Evolutionary conservation across 2,329 filamentous ascomycete genomes (phyloP), one percentile per base, ranked within the genome.

Genomic region (Sphaerulina populicola): DNA sequence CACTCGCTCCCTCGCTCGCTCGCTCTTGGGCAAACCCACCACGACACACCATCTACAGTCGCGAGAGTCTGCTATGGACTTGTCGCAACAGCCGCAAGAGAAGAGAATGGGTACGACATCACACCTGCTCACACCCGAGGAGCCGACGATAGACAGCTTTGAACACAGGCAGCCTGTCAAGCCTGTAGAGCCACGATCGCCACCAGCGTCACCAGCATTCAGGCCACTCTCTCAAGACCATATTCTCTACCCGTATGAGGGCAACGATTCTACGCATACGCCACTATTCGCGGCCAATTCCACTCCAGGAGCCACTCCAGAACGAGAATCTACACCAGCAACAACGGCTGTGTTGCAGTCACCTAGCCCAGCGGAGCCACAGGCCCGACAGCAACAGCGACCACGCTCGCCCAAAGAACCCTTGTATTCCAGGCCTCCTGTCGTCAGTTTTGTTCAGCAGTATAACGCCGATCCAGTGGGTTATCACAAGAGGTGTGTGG

Each of bases 131-230:
- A 60, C 58, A 39, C 58, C 58, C 47, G 58, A 58, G 44, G 53
- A 58, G 44, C 54, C 57, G 15, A 46, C 51, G 23, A 47, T 44
- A 36, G 50, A 60, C 52, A 58, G 56, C 47, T 60, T 60, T 51
- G 36, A 49, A 14, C 43, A 51, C 31, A 44, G 44, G 15, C 47
- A 47, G 33, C 37, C 51, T 10, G 23, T 48, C 11, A 43, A 31
- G 35, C 44, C 47, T n/a, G 31, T 48, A 14, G 49, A 52, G 31
- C 50, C 57, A 35, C 48, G 44, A 37, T 59, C 56, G 44, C 56
- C 58, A 47, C 58, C 58, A 45, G 58, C 47, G 36, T 60, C 58
- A 49, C 58, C 58, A 35, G 51, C 52, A 21, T 58, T 58, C 44
- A 46, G 49, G 41, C 45, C 56, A 10, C 50, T 57, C 23, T 37